Conservation (phyloP, 164 flowering plant genomes). For the Santalum album region DNA sequence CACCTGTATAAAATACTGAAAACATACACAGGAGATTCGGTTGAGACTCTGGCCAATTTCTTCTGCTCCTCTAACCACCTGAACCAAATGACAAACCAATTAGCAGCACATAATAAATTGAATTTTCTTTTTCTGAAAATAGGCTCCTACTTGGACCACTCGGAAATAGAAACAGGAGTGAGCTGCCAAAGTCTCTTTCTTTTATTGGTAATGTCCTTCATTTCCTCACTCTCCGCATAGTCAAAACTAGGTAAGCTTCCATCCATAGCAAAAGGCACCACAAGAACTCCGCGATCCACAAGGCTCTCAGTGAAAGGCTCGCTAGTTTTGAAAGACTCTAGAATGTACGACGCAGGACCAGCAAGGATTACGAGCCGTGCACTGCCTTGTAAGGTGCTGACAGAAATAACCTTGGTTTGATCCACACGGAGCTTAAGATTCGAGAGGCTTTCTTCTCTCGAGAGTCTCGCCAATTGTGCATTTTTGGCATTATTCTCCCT, state of each 20-base stretch:
- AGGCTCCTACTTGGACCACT: slow-evolving; percentile 73
- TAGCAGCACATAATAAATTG: background rate
- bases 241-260: slow-evolving; percentile 55
- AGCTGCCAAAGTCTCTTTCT: slow-evolving; percentile 88
- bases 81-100: slow-evolving; percentile 4
- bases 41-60: slow-evolving; percentile 68
- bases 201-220: slow-evolving; percentile 24
- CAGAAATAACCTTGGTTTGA: slow-evolving; percentile 46
- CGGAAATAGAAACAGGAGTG: slow-evolving; percentile 46
- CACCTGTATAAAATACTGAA: too few relatives aligned
- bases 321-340: slow-evolving; percentile 52
- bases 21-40: slow-evolving; percentile 91
- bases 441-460: slow-evolving; percentile 87
- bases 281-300: slow-evolving; percentile 79
- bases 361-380: slow-evolving; percentile 81
- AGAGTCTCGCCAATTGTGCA: slow-evolving; percentile 71
- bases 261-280: slow-evolving; percentile 73
- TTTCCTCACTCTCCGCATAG: slow-evolving; percentile 54
- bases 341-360: slow-evolving; percentile 65
- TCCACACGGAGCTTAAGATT: slow-evolving; percentile 74
- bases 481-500: slow-evolving; percentile 65
- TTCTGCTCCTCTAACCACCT: slow-evolving; percentile 97
- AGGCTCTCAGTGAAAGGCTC: slow-evolving; percentile 58
- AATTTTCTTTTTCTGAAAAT: background rate
- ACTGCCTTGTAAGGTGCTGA: slow-evolving; percentile 61